Evolutionary conservation across 192 early-diverging fungal genomes (phyloP).

Genomic region (Fimicolochytrium jonesii): DNA sequence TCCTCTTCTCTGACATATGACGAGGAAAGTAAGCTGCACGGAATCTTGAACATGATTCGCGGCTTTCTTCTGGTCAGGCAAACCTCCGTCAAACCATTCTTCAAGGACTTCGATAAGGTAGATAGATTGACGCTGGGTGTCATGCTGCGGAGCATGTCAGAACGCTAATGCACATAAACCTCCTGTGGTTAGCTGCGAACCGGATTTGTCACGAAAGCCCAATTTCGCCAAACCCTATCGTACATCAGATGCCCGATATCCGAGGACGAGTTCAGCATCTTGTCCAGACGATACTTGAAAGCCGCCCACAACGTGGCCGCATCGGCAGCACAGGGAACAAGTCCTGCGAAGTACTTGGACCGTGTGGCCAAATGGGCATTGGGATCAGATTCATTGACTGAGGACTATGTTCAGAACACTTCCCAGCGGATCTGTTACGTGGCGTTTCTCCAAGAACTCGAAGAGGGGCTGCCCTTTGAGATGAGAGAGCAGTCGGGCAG

Average conservation of each 20-base stretch:
- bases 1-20: conserved; percentile 11
- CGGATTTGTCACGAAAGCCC: conserved; percentile 47
- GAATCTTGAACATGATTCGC: conserved; percentile 31
- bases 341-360: not conserved
- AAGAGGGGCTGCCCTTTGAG: conserved; percentile 18
- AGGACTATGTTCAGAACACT: conserved; percentile 28
- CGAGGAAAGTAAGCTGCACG: conserved; percentile 30
- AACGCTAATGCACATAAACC: not conserved
- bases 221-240: conserved; percentile 49
- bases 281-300: conserved; percentile 45
- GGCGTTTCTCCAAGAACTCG: conserved; percentile 43
- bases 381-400: too few relatives aligned
- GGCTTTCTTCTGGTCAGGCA: conserved; percentile 42
- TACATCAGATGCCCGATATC: conserved; percentile 40
- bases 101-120: conserved; percentile 54
- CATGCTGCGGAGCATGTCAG: not conserved
- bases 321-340: too few relatives aligned
- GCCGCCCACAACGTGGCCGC: not conserved
- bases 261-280: conserved; percentile 45
- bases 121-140: not conserved
- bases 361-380: not conserved
- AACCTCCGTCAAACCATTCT: conserved; percentile 50
- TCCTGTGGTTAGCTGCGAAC: conserved; percentile 47
- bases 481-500: conserved; percentile 6
- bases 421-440: conserved; percentile 45